Percentiles rank a stretch among this genome's conserved stretches.
Conservation (phyloP, 2,329 filamentous ascomycete genomes). For the Thyridium curvatum region DNA sequence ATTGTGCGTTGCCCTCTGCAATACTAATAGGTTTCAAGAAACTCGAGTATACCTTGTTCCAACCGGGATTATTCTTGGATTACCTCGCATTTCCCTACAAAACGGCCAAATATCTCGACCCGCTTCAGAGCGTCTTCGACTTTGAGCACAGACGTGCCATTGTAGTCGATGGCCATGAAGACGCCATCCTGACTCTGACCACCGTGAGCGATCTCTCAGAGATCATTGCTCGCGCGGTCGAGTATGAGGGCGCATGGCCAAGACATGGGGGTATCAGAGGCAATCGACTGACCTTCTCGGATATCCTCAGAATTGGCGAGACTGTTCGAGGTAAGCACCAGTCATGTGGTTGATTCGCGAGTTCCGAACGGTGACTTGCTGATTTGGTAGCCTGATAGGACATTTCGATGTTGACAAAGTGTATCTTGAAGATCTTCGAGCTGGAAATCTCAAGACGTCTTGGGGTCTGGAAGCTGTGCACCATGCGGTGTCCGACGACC, state of each 20-base stretch:
- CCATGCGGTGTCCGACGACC: slow-evolving; percentile 23
- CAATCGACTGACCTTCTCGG: slow-evolving; percentile 21
- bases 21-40: slow-evolving; percentile 24
- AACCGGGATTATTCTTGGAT: slow-evolving; percentile 47
- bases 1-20: too few relatives aligned
- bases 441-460: slow-evolving; percentile 28
- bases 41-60: slow-evolving; percentile 51
- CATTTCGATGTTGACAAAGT: slow-evolving; percentile 39
- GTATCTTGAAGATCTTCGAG: slow-evolving; percentile 37
- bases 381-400: too few relatives aligned
- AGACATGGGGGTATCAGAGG: slow-evolving; percentile 32
- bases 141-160: slow-evolving; percentile 34
- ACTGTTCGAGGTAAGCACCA: slow-evolving; percentile 6
- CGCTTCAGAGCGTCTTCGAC: slow-evolving; percentile 29
- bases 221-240: slow-evolving; percentile 30
- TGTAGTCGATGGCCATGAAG: slow-evolving; percentile 31
- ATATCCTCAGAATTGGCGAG: slow-evolving; percentile 31
- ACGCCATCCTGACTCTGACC: slow-evolving; percentile 35
- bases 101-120: slow-evolving; percentile 34
- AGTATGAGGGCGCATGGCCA: slow-evolving; percentile 37
- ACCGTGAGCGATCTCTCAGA: slow-evolving; percentile 33
- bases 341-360: too few relatives aligned
- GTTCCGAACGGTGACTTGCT: too few relatives aligned
- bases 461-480: slow-evolving; percentile 30
- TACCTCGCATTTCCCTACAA: slow-evolving; percentile 46